Base-by-base conservation (phyloP, 2,329 filamentous ascomycete species). In the Drechslerella stenobrocha region DNA sequence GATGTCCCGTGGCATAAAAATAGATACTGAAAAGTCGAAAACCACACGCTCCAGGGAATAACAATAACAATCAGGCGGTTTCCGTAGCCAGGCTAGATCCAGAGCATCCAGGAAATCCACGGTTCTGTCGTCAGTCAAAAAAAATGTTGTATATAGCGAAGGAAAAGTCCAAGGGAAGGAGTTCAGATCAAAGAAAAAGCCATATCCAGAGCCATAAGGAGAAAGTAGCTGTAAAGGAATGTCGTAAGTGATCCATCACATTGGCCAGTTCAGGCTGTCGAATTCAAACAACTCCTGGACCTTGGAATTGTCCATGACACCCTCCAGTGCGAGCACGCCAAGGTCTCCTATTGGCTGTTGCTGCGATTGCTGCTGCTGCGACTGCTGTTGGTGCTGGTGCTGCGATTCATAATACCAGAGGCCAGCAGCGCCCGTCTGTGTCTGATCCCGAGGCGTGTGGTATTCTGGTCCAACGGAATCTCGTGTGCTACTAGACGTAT, bases 261-360 rank as follows among this genome's bases (percentile, higher is more conserved):
- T 47, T 22, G 20, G 37, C 30, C n/a, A 34, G 18, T 23, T 23
- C 32, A 53, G 34, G 24, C 42, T 52, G 40, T 57, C 44, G 22
- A 66, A 18, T 20, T 57, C 44, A 18, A 66, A 18, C 15, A 28
- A 59, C 20, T 53, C 61, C 50, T 59, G 42, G 52, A 66, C 58
- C 26, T 56, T 32, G 23, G 46, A 32, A 18, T 53, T 47, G 44
- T 58, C 52, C 52, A 51, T 56, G 18, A 58, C 30, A n/a, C 32
- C 30, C 23, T 58, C 40, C 40, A 58, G 34, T 11, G 61, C 47
- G 4, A 50, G 30, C 20, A 53, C 40, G n/a, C 58, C 52, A 46
- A 58, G 30, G 53, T 50, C 53, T 44, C 37, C 46, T 7, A 42
- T 3, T 13, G 13, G 52, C 23, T 40, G 30, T 46, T 55, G 34